Evolutionary conservation across 176 grass and related monocot species (phyloP).

Genomic region (Oropetium thomaeum): DNA sequence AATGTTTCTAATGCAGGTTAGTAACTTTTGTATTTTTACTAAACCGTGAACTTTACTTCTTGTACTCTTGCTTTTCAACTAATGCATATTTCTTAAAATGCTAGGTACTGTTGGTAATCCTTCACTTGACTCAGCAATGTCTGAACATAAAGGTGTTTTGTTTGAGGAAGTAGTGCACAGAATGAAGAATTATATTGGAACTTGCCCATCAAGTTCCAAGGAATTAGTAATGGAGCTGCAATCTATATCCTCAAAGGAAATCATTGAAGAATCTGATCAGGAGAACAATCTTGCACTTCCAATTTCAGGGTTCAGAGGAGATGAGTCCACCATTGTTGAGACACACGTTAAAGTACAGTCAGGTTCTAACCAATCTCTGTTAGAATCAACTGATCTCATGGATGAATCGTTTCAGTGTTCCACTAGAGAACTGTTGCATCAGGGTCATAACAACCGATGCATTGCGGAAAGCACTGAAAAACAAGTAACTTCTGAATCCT

Average conservation of each 20-base stretch:
- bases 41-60: not conserved
- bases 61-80: not conserved
- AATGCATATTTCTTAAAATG: not conserved
- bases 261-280: not conserved
- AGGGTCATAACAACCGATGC: too few species aligned
- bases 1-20: constrained; percentile 3
- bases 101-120: constrained; percentile 13
- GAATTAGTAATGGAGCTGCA: constrained; percentile 22
- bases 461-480: too few species aligned
- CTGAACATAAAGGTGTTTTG: constrained; percentile 3
- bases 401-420: too few species aligned
- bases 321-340: not conserved
- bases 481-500: too few species aligned
- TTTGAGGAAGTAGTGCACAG: constrained; percentile 3
- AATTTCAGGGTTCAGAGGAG: not conserved
- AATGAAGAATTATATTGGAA: constrained; percentile 26
- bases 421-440: too few species aligned
- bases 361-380: too few species aligned
- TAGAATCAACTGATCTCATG: too few species aligned
- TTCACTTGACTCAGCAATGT: not conserved
- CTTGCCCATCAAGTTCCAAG: constrained; percentile 16
- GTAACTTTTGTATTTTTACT: constrained; percentile 1
- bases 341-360: too few species aligned
- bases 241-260: not conserved
- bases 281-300: not conserved